These are phyloP conservation scores for Arctium minus DNA, from an alignment of 129 eudicot species.

Conservation along the genomic window DNA sequence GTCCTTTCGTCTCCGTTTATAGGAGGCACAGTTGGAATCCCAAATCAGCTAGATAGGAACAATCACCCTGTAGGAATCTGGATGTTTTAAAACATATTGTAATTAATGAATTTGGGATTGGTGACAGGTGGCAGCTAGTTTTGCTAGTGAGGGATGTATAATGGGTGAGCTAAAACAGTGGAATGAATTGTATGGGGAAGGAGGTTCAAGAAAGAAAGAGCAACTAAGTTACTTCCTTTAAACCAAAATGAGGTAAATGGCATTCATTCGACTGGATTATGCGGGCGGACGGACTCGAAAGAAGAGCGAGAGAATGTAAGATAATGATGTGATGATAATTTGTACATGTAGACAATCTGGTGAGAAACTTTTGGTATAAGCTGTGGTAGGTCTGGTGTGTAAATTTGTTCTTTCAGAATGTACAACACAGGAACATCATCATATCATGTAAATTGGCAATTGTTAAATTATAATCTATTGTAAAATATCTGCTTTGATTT, in stretches of 20 bases:
- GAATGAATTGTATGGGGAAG: slow-evolving; percentile 89
- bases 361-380: neutral
- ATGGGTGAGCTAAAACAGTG: slow-evolving; percentile 85
- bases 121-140: slow-evolving; percentile 87
- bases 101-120: neutral
- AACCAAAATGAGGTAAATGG: neutral
- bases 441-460: slow-evolving; percentile 8
- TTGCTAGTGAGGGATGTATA: slow-evolving; percentile 67
- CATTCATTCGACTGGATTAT: neutral
- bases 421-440: neutral
- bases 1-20: too few relatives aligned
- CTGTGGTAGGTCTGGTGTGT: neutral
- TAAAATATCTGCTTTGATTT: slow-evolving; percentile 17
- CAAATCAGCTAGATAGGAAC: neutral
- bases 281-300: neutral
- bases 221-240: slow-evolving; percentile 77
- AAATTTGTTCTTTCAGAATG: neutral
- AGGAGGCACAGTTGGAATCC: neutral
- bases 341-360: slow-evolving; percentile 6
- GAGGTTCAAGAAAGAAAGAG: slow-evolving; percentile 88
- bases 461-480: slow-evolving; percentile 14
- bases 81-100: neutral
- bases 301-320: slow-evolving; percentile 15
- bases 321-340: slow-evolving; percentile 14
- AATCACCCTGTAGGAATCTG: neutral